phyloP scores from a whole-genome alignment of 2,329 filamentous ascomycete genomes.

The Claviceps digitariae region DNA sequence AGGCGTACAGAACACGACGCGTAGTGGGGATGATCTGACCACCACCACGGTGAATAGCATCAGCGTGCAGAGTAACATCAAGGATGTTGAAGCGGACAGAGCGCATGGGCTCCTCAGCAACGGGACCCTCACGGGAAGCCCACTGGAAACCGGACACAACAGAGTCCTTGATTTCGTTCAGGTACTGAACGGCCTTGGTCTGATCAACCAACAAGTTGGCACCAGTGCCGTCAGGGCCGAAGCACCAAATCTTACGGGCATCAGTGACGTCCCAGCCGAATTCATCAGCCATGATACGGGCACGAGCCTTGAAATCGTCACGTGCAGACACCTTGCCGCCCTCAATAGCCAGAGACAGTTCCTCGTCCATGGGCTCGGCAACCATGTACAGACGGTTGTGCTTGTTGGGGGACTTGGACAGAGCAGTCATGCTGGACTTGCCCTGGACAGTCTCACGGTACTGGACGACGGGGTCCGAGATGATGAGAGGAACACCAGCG shows the following conservation, averaged over 20 bases:
- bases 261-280: conserved; percentile 99
- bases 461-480: conserved; percentile 95
- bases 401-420: conserved; percentile 99
- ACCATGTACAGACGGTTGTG: conserved; percentile 99
- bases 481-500: conserved; percentile 92
- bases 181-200: conserved; percentile 99
- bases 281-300: conserved; percentile 90
- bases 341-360: conserved; percentile 84
- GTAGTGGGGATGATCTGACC: conserved; percentile 97
- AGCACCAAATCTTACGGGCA: conserved; percentile 99
- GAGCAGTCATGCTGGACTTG: conserved; percentile 84
- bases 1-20: conserved; percentile 93
- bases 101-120: conserved; percentile 98
- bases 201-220: conserved; percentile 98
- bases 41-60: conserved; percentile 99
- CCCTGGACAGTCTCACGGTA: conserved; percentile 91
- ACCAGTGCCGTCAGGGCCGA: conserved; percentile 94
- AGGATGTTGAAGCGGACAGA: conserved; percentile 96
- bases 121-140: conserved; percentile 93
- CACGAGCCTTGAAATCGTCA: conserved; percentile 98
- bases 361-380: conserved; percentile 83
- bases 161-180: conserved; percentile 99
- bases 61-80: conserved; percentile 98
- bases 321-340: conserved; percentile 79
- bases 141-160: conserved; percentile 99